phyloP scores from a whole-genome alignment of 148 eudicot species.

The Polygonum aviculare region DNA sequence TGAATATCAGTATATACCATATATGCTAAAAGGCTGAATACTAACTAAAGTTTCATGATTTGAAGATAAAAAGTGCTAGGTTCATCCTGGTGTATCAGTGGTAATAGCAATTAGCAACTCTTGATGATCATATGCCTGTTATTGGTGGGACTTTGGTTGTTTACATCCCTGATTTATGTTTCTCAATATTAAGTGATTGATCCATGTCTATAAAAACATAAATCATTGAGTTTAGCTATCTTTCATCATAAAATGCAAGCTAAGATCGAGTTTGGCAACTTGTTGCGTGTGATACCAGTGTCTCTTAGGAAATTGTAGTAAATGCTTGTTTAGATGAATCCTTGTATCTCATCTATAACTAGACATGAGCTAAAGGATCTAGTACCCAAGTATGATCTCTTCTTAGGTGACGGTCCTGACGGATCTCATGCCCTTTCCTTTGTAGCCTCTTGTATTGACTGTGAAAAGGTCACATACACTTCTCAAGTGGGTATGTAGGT shows the following conservation, averaged over 20 bases:
- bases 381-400: neutral
- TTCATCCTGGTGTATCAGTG: neutral
- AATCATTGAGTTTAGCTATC: neutral
- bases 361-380: neutral
- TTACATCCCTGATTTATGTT: neutral
- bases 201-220: neutral
- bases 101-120: neutral
- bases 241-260: neutral
- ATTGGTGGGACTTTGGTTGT: neutral
- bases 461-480: neutral
- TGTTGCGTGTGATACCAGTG: neutral
- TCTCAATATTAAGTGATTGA: slow-evolving; percentile 2
- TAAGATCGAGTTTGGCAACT: neutral
- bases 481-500: neutral
- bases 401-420: neutral
- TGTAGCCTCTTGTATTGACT: neutral
- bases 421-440: neutral
- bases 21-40: too few species aligned
- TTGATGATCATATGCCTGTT: neutral
- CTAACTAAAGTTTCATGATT: neutral
- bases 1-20: too few species aligned
- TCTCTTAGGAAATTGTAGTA: neutral
- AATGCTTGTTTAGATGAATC: neutral
- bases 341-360: neutral
- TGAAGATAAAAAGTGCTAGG: neutral